phyloP scores from a whole-genome alignment of 2,329 filamentous ascomycete species.

The Epichloe hybrida region DNA sequence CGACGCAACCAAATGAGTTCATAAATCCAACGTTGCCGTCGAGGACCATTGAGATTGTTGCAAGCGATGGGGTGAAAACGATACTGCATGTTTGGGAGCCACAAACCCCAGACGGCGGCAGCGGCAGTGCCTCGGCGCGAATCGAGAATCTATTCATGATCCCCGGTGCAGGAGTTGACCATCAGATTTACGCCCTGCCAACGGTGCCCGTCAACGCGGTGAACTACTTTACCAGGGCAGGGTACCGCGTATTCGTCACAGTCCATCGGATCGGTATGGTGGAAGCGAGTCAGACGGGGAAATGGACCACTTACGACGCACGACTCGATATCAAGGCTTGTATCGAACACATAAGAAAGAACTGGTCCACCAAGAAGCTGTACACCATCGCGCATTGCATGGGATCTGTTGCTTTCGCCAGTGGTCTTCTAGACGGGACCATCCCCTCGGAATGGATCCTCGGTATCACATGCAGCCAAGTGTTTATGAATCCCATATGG shows the following conservation, averaged over 20 bases:
- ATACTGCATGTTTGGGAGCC: constrained; percentile 45
- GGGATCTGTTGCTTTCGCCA: constrained; percentile 44
- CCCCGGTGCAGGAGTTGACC: constrained; percentile 48
- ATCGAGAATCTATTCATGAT: constrained; percentile 43
- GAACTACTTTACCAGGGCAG: constrained; percentile 46
- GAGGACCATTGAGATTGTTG: constrained; percentile 30
- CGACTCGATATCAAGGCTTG: constrained; percentile 45
- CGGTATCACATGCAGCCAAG: constrained; percentile 45
- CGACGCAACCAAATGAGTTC: constrained; percentile 30
- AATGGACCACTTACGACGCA: constrained; percentile 46
- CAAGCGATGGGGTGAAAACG: constrained; percentile 38
- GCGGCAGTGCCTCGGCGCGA: constrained; percentile 8
- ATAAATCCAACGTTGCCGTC: constrained; percentile 36
- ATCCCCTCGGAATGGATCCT: constrained; percentile 43
- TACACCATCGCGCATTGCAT: constrained; percentile 52
- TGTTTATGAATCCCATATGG: constrained; percentile 52
- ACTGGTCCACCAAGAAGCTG: constrained; percentile 24
- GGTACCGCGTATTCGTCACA: constrained; percentile 45
- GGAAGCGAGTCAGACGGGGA: constrained; percentile 29
- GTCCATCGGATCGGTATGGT: constrained; percentile 45
- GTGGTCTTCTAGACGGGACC: constrained; percentile 47
- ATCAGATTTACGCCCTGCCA: constrained; percentile 48
- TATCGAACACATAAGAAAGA: constrained; percentile 35
- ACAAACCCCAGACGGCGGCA: constrained; percentile 20
- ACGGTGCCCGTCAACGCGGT: constrained; percentile 51